phyloP scores from a whole-genome alignment of 345 rosid genomes.

The Psidium friedrichsthalianum region DNA sequence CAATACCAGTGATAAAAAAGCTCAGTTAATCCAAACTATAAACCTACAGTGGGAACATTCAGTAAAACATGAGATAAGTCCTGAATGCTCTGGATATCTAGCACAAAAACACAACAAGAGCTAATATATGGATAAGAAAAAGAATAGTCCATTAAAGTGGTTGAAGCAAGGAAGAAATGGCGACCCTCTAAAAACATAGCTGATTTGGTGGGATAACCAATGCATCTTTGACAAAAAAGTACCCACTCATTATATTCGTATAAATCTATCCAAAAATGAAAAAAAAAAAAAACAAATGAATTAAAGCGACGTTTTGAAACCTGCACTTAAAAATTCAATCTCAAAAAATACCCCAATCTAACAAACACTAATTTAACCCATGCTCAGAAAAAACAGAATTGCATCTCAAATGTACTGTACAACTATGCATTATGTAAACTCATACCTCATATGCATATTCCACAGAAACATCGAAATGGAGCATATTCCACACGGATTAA shows the following conservation, averaged over 20 bases:
- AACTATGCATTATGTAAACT: neutral
- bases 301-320: neutral
- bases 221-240: too few relatives aligned
- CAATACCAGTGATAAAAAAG: too few relatives aligned
- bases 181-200: too few relatives aligned
- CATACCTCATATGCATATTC: neutral
- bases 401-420: neutral
- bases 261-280: neutral
- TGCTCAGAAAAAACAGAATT: neutral
- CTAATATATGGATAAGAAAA: too few relatives aligned
- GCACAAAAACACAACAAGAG: too few relatives aligned
- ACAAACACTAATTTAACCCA: neutral
- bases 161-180: too few relatives aligned
- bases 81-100: too few relatives aligned
- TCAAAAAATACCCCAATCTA: neutral
- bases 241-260: neutral
- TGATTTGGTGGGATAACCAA: too few relatives aligned
- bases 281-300: neutral
- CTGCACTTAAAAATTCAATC: neutral
- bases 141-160: too few relatives aligned
- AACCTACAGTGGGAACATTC: too few relatives aligned
- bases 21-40: too few relatives aligned
- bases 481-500: neutral
- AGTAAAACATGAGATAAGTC: too few relatives aligned
- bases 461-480: neutral